phyloP scores from a whole-genome alignment of 768 basidiomycete species.

The Strobilomyces confusus region DNA sequence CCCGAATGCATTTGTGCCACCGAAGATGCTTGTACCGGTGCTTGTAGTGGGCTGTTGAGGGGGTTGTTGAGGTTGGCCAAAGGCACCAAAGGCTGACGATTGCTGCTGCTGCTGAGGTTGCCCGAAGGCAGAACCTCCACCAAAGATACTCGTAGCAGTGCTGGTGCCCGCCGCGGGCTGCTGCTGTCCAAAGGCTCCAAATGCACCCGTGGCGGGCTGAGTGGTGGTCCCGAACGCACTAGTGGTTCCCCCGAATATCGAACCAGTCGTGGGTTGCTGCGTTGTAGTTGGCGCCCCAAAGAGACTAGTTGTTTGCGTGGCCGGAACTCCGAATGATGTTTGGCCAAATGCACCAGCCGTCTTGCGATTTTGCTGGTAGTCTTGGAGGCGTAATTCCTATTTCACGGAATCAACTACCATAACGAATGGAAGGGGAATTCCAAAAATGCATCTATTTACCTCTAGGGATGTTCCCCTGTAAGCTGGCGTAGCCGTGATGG shows the following conservation, averaged over 20 bases:
- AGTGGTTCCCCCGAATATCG: constrained; percentile 29
- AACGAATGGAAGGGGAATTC: constrained; percentile 2
- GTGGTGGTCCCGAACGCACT: constrained; percentile 22
- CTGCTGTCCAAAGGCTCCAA: constrained; percentile 34
- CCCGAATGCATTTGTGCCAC: constrained; percentile 30
- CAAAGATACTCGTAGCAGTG: constrained; percentile 41
- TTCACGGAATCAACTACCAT: constrained; percentile 2
- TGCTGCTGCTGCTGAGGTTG: constrained; percentile 31
- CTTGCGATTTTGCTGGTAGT: constrained; percentile 72
- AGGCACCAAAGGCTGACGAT: constrained; percentile 44
- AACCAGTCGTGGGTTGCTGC: constrained; percentile 27
- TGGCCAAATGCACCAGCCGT: constrained; percentile 62
- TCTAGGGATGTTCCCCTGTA: constrained; percentile 78
- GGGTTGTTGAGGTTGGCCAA: constrained; percentile 39
- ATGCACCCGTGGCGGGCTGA: constrained; percentile 27
- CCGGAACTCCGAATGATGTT: constrained; percentile 29
- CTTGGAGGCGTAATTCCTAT: constrained; percentile 74
- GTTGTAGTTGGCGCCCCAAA: constrained; percentile 28
- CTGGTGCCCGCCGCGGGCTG: constrained; percentile 33
- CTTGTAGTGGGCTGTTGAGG: constrained; percentile 33
- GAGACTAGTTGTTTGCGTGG: constrained; percentile 22
- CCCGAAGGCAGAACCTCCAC: constrained; percentile 39
- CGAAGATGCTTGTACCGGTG: constrained; percentile 32
- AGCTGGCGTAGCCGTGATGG: constrained; percentile 74
- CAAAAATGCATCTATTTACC: constrained; percentile 34